Evolutionary conservation across 352 stramenopile species (phyloP).

Genomic region (Discostella stelligera): DNA sequence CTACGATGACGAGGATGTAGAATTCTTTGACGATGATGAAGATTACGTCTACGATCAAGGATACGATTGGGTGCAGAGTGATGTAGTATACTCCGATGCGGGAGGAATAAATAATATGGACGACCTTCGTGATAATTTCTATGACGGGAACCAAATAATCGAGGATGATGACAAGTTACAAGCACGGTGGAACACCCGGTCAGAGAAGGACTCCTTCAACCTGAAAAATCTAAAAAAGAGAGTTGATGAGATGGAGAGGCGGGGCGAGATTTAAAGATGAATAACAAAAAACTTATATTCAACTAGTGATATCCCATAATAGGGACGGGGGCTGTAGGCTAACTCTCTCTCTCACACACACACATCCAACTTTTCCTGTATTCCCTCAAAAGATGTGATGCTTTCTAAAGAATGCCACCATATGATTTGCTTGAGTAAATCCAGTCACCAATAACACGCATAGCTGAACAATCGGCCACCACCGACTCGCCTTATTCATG

Average conservation of each 20-base stretch:
- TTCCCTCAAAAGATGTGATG: slow-evolving; percentile 49
- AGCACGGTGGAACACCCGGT: slow-evolving; percentile 13
- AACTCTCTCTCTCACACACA: background rate
- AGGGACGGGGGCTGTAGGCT: background rate
- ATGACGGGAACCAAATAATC: slow-evolving; percentile 12
- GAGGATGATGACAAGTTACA: slow-evolving; percentile 32
- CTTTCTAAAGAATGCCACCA: slow-evolving; percentile 76
- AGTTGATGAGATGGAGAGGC: slow-evolving; percentile 61
- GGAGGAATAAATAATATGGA: slow-evolving; percentile 27
- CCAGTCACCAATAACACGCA: slow-evolving; percentile 72
- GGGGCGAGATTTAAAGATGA: slow-evolving; percentile 60
- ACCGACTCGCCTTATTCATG: slow-evolving; percentile 75
- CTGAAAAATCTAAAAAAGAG: slow-evolving; percentile 62
- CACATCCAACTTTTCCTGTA: background rate
- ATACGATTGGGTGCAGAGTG: slow-evolving; percentile 61
- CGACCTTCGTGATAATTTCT: slow-evolving; percentile 32
- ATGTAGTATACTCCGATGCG: slow-evolving; percentile 22
- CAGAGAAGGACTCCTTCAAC: slow-evolving; percentile 48
- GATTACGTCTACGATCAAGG: slow-evolving; percentile 73
- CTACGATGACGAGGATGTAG: slow-evolving; percentile 18
- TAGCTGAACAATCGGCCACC: slow-evolving; percentile 76
- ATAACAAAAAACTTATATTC: background rate
- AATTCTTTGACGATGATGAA: slow-evolving; percentile 53
- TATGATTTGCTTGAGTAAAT: slow-evolving; percentile 79
- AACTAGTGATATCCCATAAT: background rate